Percentiles rank a stretch among this genome's conserved stretches.
phyloP scores from a whole-genome alignment of 2,329 filamentous ascomycete species.

The Calycina herbarum region DNA sequence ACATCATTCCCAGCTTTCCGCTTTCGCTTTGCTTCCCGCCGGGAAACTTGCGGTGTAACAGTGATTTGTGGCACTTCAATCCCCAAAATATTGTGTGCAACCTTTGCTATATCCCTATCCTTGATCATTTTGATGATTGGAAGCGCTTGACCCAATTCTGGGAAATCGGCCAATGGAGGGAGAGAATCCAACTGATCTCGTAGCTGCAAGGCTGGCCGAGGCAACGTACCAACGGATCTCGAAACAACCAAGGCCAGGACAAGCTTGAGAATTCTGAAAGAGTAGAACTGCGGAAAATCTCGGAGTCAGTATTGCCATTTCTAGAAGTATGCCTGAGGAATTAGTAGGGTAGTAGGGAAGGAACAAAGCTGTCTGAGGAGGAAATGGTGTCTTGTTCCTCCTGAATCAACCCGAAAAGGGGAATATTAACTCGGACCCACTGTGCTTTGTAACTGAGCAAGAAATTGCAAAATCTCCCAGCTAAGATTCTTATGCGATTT shows the following conservation, averaged over 20 bases:
- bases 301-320: too few relatives aligned
- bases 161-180: constrained; percentile 26
- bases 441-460: constrained; percentile 36
- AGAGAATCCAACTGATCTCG: constrained; percentile 25
- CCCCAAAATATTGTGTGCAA: constrained; percentile 17
- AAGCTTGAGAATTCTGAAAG: constrained; percentile 37
- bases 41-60: neutral
- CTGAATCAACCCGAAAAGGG: too few relatives aligned
- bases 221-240: constrained; percentile 5
- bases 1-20: constrained; percentile 23
- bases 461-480: constrained; percentile 38
- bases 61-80: constrained; percentile 11
- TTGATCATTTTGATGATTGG: constrained; percentile 17
- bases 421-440: too few relatives aligned
- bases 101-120: constrained; percentile 17
- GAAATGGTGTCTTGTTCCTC: too few relatives aligned
- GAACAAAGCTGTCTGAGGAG: too few relatives aligned
- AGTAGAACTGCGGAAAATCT: constrained; percentile 27
- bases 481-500: constrained; percentile 17
- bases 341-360: too few relatives aligned
- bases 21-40: constrained; percentile 25
- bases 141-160: constrained; percentile 16
- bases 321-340: too few relatives aligned
- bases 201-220: constrained; percentile 19
- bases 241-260: constrained; percentile 27